A percentile compares a stretch with the other conserved stretches of the same genome.
Conservation (phyloP, 2,329 filamentous ascomycete genomes). For the Clarireedia hainanense region DNA sequence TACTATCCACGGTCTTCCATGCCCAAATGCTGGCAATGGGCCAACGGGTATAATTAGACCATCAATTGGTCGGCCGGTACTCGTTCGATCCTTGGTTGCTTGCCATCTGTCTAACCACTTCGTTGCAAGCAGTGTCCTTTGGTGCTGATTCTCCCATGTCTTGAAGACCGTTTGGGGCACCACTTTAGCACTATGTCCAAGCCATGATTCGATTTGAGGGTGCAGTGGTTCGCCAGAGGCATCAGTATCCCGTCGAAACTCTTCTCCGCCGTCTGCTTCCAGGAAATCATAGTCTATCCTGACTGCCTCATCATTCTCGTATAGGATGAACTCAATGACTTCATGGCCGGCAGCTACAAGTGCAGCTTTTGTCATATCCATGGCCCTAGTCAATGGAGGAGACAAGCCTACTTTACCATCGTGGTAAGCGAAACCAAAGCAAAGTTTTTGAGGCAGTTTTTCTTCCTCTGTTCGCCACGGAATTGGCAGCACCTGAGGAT, state of each 20-base stretch:
- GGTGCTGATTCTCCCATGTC: slow-evolving; percentile 23
- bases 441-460: background rate
- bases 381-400: background rate
- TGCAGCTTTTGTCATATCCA: background rate
- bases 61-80: slow-evolving; percentile 11
- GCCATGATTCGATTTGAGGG: slow-evolving; percentile 15
- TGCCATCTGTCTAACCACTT: slow-evolving; percentile 22
- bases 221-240: slow-evolving; percentile 21
- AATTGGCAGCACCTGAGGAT: slow-evolving; percentile 29
- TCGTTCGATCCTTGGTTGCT: slow-evolving; percentile 1
- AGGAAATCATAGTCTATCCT: slow-evolving; percentile 2
- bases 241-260: slow-evolving; percentile 19
- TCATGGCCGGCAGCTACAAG: background rate
- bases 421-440: background rate
- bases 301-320: background rate
- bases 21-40: slow-evolving; percentile 10
- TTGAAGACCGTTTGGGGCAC: slow-evolving; percentile 19
- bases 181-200: slow-evolving; percentile 13
- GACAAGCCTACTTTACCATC: background rate
- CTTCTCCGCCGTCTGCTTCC: slow-evolving; percentile 8
- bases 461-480: background rate
- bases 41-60: slow-evolving; percentile 11
- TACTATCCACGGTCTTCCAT: slow-evolving; percentile 6
- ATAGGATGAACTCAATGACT: background rate
- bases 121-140: slow-evolving; percentile 14